phyloP scores from a whole-genome alignment of 73 alveolate species.

The Halteria grandinella region DNA sequence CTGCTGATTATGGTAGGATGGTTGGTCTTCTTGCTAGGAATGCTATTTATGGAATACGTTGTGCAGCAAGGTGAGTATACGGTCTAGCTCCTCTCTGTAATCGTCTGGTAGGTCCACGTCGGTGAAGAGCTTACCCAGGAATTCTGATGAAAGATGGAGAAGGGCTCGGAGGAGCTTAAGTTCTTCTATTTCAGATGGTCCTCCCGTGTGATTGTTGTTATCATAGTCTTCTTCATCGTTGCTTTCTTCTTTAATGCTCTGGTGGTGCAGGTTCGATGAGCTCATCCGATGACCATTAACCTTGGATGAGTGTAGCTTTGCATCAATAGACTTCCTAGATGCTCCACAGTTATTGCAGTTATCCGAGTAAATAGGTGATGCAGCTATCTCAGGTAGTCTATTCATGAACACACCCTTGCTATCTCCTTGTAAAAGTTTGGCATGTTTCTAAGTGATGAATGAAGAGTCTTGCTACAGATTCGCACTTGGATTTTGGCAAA shows the following conservation, averaged over 20 bases:
- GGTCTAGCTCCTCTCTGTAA: background rate
- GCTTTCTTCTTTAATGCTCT: slow-evolving; percentile 27
- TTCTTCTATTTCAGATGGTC: slow-evolving; percentile 4
- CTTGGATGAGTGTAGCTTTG: too few relatives aligned
- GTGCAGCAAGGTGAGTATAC: too few relatives aligned
- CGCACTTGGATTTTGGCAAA: too few relatives aligned
- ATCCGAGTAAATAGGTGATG: slow-evolving; percentile 38
- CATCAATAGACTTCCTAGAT: too few relatives aligned
- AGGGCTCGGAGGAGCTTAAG: background rate
- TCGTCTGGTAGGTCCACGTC: background rate
- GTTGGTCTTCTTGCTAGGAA: too few relatives aligned
- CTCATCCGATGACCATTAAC: too few relatives aligned
- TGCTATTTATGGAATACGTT: too few relatives aligned
- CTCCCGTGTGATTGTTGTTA: background rate
- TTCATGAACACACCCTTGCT: background rate
- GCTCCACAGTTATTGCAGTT: slow-evolving; percentile 45
- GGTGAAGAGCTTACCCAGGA: slow-evolving; percentile 1
- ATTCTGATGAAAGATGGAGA: slow-evolving; percentile 15
- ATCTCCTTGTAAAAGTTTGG: too few relatives aligned
- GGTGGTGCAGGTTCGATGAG: too few relatives aligned
- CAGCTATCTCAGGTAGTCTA: slow-evolving; percentile 6
- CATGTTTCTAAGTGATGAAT: too few relatives aligned
- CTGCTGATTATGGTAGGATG: too few relatives aligned
- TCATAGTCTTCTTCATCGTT: slow-evolving; percentile 25
- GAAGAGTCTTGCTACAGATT: too few relatives aligned